These are phyloP conservation scores for Botrytis fabae DNA, from an alignment of 2,329 filamentous ascomycete genomes.

Conservation along the genomic window DNA sequence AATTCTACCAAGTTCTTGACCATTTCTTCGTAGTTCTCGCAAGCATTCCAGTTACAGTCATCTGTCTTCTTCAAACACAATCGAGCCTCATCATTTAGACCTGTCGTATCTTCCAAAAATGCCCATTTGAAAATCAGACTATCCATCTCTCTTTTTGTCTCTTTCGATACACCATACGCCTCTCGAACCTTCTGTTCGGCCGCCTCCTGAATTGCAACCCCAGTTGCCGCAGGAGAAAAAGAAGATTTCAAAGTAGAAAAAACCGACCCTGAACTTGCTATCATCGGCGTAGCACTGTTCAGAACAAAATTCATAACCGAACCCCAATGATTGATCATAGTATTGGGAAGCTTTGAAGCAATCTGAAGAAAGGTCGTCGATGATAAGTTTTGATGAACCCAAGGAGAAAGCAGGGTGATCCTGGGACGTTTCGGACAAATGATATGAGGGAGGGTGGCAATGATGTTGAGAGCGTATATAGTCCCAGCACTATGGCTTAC, in stretches of 20 bases:
- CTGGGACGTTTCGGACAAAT: conserved; percentile 30
- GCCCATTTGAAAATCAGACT: conserved; percentile 28
- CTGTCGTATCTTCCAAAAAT: conserved; percentile 36
- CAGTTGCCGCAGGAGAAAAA: conserved; percentile 19
- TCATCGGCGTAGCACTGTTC: conserved; percentile 37
- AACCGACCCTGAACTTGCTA: conserved; percentile 26
- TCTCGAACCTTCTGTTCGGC: conserved; percentile 26
- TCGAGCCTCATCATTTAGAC: conserved; percentile 38
- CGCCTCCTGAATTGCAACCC: conserved; percentile 13
- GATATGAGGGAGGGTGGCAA: conserved; percentile 41
- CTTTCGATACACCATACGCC: conserved; percentile 29
- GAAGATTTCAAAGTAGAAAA: conserved; percentile 23
- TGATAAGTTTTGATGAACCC: conserved; percentile 43
- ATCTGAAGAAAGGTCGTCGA: conserved; percentile 23
- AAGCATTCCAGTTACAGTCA: conserved; percentile 28
- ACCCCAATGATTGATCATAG: conserved; percentile 40
- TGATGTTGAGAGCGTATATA: conserved; percentile 47
- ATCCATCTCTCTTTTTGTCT: conserved; percentile 25
- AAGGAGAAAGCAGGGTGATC: conserved; percentile 40
- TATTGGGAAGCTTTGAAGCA: conserved; percentile 32
- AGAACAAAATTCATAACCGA: conserved; percentile 40
- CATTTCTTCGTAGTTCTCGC: conserved; percentile 31
- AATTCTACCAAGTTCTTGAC: conserved; percentile 25
- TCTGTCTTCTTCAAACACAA: conserved; percentile 35
- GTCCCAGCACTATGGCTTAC: conserved; percentile 46